Percentiles rank a stretch among this genome's conserved stretches.
phyloP scores from a whole-genome alignment of 306 rosid genomes.

The Prunus davidiana region DNA sequence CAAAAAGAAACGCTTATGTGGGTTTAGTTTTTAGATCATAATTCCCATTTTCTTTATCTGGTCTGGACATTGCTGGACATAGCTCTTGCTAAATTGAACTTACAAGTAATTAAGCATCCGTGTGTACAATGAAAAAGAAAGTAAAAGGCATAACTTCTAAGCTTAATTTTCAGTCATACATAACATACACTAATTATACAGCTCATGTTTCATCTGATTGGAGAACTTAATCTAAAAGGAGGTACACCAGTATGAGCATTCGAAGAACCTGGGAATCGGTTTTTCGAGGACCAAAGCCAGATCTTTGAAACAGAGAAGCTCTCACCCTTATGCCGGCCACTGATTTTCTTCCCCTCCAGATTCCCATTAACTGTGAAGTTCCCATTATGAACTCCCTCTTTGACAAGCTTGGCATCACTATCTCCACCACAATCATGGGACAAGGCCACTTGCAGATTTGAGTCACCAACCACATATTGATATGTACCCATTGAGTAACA shows the following conservation, averaged over 20 bases:
- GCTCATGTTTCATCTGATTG: slow-evolving; percentile 10
- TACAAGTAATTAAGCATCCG: neutral
- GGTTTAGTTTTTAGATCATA: neutral
- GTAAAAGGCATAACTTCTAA: neutral
- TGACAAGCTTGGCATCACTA: slow-evolving; percentile 5
- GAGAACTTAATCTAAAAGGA: slow-evolving; percentile 27
- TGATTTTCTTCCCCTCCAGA: slow-evolving; percentile 60
- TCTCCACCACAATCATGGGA: slow-evolving; percentile 10
- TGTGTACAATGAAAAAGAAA: neutral
- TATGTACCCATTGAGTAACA: slow-evolving; percentile 92
- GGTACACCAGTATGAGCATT: slow-evolving; percentile 28
- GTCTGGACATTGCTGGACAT: neutral
- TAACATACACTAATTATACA: neutral
- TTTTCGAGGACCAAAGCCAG: slow-evolving; percentile 83
- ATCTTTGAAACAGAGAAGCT: slow-evolving; percentile 94
- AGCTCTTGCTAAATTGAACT: neutral
- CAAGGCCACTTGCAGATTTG: slow-evolving; percentile 54
- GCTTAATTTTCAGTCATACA: neutral
- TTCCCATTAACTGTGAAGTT: slow-evolving; percentile 30
- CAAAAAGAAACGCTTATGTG: neutral
- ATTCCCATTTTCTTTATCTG: neutral
- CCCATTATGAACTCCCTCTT: slow-evolving; percentile 3
- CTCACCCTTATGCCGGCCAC: slow-evolving; percentile 46
- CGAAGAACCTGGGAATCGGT: slow-evolving; percentile 39
- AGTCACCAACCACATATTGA: slow-evolving; percentile 66